These are phyloP conservation scores for Plasmopara muralis DNA, from an alignment of 352 stramenopile genomes.

Conservation along the genomic window DNA sequence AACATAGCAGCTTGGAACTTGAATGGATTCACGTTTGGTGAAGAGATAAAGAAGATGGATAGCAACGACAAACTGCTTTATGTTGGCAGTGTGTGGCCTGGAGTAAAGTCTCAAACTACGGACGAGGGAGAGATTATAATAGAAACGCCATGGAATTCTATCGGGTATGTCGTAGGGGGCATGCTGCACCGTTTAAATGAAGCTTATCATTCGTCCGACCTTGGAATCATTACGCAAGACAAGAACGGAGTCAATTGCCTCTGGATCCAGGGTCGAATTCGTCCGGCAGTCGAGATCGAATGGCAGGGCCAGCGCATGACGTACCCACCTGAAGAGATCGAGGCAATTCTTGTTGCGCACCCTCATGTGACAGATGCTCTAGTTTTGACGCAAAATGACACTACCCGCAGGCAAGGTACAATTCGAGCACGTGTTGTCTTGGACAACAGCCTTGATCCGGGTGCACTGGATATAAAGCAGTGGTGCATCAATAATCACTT, in stretches of 20 bases:
- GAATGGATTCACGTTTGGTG: constrained; percentile 34
- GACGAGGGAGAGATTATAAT: constrained; percentile 57
- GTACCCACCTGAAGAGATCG: constrained; percentile 34
- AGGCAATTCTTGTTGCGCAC: constrained; percentile 31
- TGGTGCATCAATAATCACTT: constrained; percentile 35
- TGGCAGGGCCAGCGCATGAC: constrained; percentile 21
- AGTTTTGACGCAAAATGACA: constrained; percentile 35
- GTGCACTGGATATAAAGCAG: constrained; percentile 28
- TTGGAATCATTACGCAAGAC: constrained; percentile 30
- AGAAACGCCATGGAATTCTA: constrained; percentile 73
- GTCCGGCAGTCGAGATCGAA: constrained; percentile 30
- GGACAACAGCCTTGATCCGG: constrained; percentile 15
- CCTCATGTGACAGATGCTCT: constrained; percentile 47
- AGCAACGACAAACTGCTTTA: constrained; percentile 39
- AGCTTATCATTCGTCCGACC: constrained; percentile 53
- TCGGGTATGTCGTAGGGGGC: constrained; percentile 62
- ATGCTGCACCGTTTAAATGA: constrained; percentile 37
- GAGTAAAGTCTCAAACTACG: constrained; percentile 42
- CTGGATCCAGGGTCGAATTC: constrained; percentile 67
- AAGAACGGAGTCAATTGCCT: constrained; percentile 28
- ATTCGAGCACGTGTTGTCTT: constrained; percentile 35
- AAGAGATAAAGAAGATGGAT: constrained; percentile 36
- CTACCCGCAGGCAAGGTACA: constrained; percentile 8
- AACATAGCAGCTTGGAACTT: constrained; percentile 69
- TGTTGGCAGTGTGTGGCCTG: constrained; percentile 65